Conservation (phyloP, 2,329 filamentous ascomycete species). For the Claviceps capensis region DNA sequence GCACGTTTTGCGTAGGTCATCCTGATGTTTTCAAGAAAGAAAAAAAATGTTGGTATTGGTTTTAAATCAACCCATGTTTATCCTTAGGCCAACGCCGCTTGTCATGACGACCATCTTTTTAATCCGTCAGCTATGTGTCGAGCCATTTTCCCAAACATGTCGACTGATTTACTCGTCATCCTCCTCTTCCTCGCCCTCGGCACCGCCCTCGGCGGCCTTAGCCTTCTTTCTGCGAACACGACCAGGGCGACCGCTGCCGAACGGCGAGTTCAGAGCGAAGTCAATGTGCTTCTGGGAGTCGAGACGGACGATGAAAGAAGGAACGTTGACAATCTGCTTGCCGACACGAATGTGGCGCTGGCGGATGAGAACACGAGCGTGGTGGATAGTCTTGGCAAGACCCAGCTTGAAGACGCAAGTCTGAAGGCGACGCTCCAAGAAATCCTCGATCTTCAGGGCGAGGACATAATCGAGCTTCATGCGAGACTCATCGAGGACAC, state of each 20-base stretch:
- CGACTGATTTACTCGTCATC: conserved; percentile 54
- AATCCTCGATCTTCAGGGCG: conserved; percentile 98
- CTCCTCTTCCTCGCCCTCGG: conserved; percentile 70
- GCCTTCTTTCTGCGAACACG: conserved; percentile 99
- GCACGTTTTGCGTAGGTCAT: background rate
- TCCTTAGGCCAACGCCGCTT: conserved; percentile 38
- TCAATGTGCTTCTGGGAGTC: conserved; percentile 99
- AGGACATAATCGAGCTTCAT: conserved; percentile 99
- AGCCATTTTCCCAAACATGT: conserved; percentile 17
- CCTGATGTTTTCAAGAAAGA: background rate
- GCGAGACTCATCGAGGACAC: conserved; percentile 99
- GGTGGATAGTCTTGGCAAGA: conserved; percentile 99
- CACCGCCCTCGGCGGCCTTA: conserved; percentile 80
- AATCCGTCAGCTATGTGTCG: conserved; percentile 24
- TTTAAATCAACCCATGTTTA: conserved; percentile 29
- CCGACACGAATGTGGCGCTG: conserved; percentile 99
- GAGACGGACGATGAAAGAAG: conserved; percentile 97
- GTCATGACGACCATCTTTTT: conserved; percentile 29
- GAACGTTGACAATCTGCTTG: conserved; percentile 99
- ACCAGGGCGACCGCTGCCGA: conserved; percentile 90
- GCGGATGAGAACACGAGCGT: conserved; percentile 98
- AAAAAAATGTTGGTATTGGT: conserved; percentile 11
- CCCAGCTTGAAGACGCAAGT: conserved; percentile 99
- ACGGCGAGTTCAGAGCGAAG: conserved; percentile 94
- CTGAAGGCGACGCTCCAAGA: conserved; percentile 99